Evolutionary conservation across 768 basidiomycete species (phyloP), one percentile per base, ranked within the genome.

Genomic region (Agaricus sinodeliciosus): DNA sequence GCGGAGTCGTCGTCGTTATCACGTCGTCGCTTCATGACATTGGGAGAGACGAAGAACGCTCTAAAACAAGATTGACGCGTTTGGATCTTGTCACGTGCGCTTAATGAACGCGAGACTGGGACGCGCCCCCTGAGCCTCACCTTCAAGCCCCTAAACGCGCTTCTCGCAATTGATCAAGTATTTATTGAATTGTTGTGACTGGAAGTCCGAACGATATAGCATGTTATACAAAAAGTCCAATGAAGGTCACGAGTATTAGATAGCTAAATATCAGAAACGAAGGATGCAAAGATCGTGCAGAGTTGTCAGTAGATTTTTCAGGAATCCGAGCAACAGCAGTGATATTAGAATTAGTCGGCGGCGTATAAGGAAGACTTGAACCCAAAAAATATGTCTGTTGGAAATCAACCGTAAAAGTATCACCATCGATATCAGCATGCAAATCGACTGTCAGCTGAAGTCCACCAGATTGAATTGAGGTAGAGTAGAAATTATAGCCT

Each of bases 381-480:
- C 52, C 52, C 41, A 62, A 25, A 43, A 55, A 56, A 40, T 54
- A 58, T 4, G 57, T 57, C 27, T 58, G 60, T 53, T 43, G 37
- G 28, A 58, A 59, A 28, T 57, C 57, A 41, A 55, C 55, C 28
- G 55, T 52, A 22, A 50, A 51, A 1, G 53, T 53, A 1, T 19
- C 37, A 22, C 45, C 55, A 45, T 55, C 54, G 18, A 53, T 19
- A n/a, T 54, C 52, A 16, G 44, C 50, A 16, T 58, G 52, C 6
- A 58, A 39, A n/a, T 22, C 22, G 22, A 22, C 22, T 3, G 60
- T 59, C 13, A 61, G 27, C 27, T 56, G 58, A 13, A 51, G 19
- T 12, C 55, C 57, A 5, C 37, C 13, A 39, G 54, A 55, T 37
- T 2, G 59, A 18, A 25, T 22, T 3, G 35, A 40, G 8, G 19